phyloP scores from a whole-genome alignment of 192 early-diverging fungal species.

The Coemansia sp. region DNA sequence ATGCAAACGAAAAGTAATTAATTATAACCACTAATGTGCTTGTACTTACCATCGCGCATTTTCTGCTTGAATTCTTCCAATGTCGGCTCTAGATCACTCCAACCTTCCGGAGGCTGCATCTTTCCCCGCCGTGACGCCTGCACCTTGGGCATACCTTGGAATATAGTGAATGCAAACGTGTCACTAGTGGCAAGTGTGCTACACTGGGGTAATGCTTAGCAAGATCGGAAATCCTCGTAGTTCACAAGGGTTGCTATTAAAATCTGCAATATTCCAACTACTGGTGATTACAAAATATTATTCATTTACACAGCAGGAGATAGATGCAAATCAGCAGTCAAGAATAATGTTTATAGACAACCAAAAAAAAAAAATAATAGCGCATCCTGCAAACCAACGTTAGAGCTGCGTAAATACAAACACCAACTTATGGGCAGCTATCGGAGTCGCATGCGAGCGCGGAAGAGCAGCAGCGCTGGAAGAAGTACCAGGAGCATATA shows the following conservation, averaged over 20 bases:
- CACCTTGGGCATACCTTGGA: slow-evolving; percentile 72
- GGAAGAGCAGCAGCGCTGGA: slow-evolving; percentile 33
- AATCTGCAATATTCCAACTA: no score
- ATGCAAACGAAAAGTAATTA: not conserved
- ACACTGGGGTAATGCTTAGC: no score
- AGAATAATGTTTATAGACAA: not conserved
- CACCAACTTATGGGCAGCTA: slow-evolving; percentile 4
- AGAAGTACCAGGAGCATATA: slow-evolving; percentile 60
- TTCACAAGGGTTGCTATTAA: no score
- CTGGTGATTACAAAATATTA: not conserved
- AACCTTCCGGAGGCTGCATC: slow-evolving; percentile 89
- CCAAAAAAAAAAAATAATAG: not conserved
- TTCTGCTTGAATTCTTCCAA: slow-evolving; percentile 84
- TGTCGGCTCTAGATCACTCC: slow-evolving; percentile 93
- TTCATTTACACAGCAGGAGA: not conserved
- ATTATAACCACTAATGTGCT: not conserved
- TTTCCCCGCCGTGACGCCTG: slow-evolving; percentile 64
- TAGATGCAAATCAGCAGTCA: not conserved
- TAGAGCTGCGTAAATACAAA: slow-evolving; percentile 6
- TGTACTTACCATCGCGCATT: slow-evolving; percentile 79
- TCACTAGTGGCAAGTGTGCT: no score
- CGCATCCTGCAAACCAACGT: not conserved
- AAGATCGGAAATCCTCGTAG: no score
- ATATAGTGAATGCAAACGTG: not conserved
- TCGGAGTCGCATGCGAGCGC: slow-evolving; percentile 20